Evolutionary conservation across 2,329 filamentous ascomycete species (phyloP), one percentile per base, ranked within the genome.

Genomic region (Calonectria pseudoreteaudii): DNA sequence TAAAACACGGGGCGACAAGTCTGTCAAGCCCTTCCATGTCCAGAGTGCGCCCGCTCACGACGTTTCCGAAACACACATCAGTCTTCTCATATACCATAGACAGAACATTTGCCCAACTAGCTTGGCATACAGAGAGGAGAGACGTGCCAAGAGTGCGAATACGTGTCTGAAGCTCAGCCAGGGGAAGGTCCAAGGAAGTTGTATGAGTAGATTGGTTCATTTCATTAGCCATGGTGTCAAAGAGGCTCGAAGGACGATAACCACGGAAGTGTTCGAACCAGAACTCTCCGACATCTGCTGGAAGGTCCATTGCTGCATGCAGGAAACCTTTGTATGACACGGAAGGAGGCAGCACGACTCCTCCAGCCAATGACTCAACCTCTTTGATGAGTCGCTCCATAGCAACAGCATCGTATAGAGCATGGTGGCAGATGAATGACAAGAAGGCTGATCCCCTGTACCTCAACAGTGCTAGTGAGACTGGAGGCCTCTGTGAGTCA

Each of bases 1-100:
- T 98, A 87, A 98, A 98, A 82, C 95, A 98, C 0, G 96, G 96
- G 0, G 94, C 95, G n/a, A 97, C 90, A 8, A 98, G 89, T 5
- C 88, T 87, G 47, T 96, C 92, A 14, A 96, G 86, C 0, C 89
- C 90, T 8, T 93, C 89, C 3, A 96, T 83, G 0, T 91, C 85
- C 13, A 94, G 81, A 0, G 92, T 93, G 10, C 96, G 91, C 1
- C 96, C 95, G 80, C 92, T 96, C 70, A 96, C 90, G 3, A 98
- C 93, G 78, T 95, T 97, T 0, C 96, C 96, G 80, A 98, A 98
- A 82, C 94, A 97, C 7, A 98, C 80, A 79, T 98, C 95, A 0
- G 86, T 82, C 7, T 86, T 85, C 1, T 87, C 82, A 2, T 92
- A 88, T 3, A 91, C 85, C 3, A 90, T 85, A 0, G 90, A 86